Percentiles rank a stretch among this genome's conserved stretches.
These are phyloP conservation scores for Mycena vulgaris DNA, from an alignment of 768 basidiomycete species.

Conservation along the genomic window DNA sequence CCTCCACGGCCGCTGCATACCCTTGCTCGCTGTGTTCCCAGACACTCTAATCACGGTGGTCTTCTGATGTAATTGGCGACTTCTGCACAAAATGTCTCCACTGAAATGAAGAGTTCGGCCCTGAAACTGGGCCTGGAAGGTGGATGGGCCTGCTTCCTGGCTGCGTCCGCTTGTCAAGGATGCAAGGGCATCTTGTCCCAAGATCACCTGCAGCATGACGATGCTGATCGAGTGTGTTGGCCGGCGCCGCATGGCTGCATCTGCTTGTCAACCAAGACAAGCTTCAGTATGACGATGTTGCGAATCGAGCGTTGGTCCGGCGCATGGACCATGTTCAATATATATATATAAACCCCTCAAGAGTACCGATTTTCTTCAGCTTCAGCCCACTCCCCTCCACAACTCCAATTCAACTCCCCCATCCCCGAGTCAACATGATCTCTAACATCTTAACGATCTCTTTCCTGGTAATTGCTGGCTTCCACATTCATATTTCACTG, in stretches of 20 bases:
- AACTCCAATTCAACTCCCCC: not conserved
- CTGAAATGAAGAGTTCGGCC: too few relatives aligned
- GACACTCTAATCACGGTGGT: not conserved
- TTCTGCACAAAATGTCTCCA: not conserved
- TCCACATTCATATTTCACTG: too few relatives aligned
- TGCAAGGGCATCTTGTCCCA: too few relatives aligned
- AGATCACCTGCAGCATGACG: too few relatives aligned
- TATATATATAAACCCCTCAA: not conserved
- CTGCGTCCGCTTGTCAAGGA: not conserved
- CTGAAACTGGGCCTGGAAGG: not conserved
- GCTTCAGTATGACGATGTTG: not conserved
- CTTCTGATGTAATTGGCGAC: not conserved
- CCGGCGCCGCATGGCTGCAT: too few relatives aligned
- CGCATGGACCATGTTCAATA: not conserved
- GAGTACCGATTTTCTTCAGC: not conserved
- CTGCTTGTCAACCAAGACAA: not conserved
- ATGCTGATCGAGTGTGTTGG: too few relatives aligned
- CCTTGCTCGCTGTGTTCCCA: not conserved
- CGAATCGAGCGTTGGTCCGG: too few relatives aligned
- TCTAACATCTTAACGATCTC: not conserved
- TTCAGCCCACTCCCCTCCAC: not conserved
- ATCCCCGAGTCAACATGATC: not conserved
- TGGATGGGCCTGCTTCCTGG: not conserved
- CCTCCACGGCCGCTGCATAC: not conserved
- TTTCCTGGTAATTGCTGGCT: not conserved